phyloP scores from a whole-genome alignment of 2,329 filamentous ascomycete species.

The Sphaerostilbella broomeana region DNA sequence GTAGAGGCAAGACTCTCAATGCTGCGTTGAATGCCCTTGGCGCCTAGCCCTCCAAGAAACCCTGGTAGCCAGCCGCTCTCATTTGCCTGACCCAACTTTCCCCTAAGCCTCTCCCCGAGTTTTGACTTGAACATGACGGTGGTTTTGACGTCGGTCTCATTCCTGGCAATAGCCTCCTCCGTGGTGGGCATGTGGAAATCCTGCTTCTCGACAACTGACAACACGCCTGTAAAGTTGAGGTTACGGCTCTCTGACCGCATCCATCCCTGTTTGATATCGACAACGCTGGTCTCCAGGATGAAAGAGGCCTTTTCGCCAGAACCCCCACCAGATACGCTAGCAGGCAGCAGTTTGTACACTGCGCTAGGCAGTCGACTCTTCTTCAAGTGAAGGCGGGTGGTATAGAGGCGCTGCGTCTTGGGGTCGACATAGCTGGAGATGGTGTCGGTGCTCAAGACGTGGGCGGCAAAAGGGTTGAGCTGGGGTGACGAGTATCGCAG shows the following conservation, averaged over 20 bases:
- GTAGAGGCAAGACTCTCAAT: conserved; percentile 74
- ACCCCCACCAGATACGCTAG: conserved; percentile 58
- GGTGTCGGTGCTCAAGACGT: conserved; percentile 78
- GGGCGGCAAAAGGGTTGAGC: conserved; percentile 71
- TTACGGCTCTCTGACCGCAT: conserved; percentile 79
- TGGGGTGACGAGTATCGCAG: conserved; percentile 70
- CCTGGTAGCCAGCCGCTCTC: conserved; percentile 47
- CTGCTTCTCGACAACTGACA: conserved; percentile 73
- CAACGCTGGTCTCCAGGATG: conserved; percentile 71
- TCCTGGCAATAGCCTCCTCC: conserved; percentile 20
- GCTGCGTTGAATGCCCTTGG: conserved; percentile 66
- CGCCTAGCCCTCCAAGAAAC: conserved; percentile 53
- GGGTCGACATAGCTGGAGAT: conserved; percentile 69
- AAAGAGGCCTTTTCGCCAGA: conserved; percentile 66
- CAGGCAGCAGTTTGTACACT: conserved; percentile 68
- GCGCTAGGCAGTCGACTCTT: conserved; percentile 70
- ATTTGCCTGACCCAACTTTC: conserved; percentile 42
- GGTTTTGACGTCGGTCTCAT: conserved; percentile 62
- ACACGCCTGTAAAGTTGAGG: conserved; percentile 72
- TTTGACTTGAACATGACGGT: conserved; percentile 66
- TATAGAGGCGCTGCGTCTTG: conserved; percentile 66
- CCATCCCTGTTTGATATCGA: conserved; percentile 74
- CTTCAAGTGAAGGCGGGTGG: conserved; percentile 74
- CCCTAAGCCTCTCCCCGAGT: conserved; percentile 61
- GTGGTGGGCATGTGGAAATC: conserved; percentile 47